Conservation (phyloP, 306 rosid genomes). For the Albizia julibrissin region DNA sequence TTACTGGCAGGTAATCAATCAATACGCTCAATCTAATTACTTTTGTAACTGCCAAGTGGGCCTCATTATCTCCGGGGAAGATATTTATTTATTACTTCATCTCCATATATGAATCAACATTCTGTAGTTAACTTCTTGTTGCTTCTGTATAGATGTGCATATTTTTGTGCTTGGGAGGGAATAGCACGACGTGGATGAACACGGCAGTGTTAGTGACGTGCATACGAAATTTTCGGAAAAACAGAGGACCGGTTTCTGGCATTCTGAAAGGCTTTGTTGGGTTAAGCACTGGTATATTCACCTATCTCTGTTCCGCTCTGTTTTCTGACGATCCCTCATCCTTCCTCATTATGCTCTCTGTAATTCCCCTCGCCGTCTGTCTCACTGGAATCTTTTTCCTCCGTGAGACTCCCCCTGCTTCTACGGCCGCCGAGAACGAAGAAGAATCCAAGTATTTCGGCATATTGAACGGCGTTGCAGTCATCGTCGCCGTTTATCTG, state of each 20-base stretch:
- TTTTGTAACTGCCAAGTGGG: neutral
- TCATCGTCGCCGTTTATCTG: slow-evolving; percentile 65
- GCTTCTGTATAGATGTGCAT: slow-evolving; percentile 62
- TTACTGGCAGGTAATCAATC: slow-evolving; percentile 72
- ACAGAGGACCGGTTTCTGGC: slow-evolving; percentile 72
- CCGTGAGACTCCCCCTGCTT: slow-evolving; percentile 54
- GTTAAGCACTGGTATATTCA: slow-evolving; percentile 93
- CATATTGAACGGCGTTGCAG: slow-evolving; percentile 63
- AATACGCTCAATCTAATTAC: neutral
- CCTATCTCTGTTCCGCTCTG: slow-evolving; percentile 70
- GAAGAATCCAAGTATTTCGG: slow-evolving; percentile 65
- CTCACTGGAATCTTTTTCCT: slow-evolving; percentile 75
- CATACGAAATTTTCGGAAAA: slow-evolving; percentile 59
- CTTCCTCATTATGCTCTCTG: slow-evolving; percentile 71
- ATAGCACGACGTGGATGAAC: slow-evolving; percentile 99
- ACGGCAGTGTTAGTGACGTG: slow-evolving; percentile 69
- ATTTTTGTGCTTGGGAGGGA: slow-evolving; percentile 90
- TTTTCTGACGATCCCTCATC: slow-evolving; percentile 60
- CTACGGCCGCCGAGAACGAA: slow-evolving; percentile 36
- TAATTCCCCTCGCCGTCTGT: slow-evolving; percentile 74
- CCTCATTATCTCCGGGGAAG: neutral
- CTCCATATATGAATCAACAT: neutral
- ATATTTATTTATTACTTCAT: neutral
- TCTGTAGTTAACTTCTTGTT: neutral
- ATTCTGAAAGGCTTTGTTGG: slow-evolving; percentile 73